Percentiles rank a stretch among this genome's conserved stretches.
These are phyloP conservation scores for Anisodus acutangulus DNA, from an alignment of 257 asterid genomes.

Conservation along the genomic window DNA sequence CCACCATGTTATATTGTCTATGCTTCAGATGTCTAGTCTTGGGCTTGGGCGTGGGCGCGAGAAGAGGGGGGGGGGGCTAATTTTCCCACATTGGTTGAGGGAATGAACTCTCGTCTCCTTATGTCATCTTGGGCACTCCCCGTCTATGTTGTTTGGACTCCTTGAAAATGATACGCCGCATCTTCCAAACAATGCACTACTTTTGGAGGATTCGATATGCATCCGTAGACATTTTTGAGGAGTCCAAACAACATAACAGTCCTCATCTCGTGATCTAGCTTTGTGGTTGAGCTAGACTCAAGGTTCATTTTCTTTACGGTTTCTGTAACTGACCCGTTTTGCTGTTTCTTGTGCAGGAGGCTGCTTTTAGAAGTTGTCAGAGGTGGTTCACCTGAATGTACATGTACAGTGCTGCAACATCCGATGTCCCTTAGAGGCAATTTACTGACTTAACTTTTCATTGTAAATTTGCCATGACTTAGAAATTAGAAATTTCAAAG, in stretches of 20 bases:
- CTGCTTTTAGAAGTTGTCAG: constrained; percentile 30
- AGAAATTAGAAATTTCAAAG: constrained; percentile 34
- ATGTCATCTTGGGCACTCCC: neutral
- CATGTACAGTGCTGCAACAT: constrained; percentile 45
- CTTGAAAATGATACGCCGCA: no score
- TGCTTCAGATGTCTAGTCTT: neutral
- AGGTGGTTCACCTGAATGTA: constrained; percentile 40
- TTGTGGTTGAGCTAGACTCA: neutral
- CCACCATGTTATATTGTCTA: neutral
- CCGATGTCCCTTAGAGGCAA: constrained; percentile 33
- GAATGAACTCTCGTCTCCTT: neutral
- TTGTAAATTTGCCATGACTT: constrained; percentile 31
- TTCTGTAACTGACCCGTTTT: neutral
- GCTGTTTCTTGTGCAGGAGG: constrained; percentile 35
- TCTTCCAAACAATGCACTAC: no score
- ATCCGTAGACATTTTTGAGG: no score
- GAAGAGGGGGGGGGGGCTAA: neutral
- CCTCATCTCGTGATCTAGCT: neutral
- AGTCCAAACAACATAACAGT: neutral
- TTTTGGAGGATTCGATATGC: no score
- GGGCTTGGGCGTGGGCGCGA: neutral
- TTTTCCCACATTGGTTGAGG: neutral
- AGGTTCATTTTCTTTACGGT: neutral
- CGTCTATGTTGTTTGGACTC: neutral
- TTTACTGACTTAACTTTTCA: constrained; percentile 36